Evolutionary conservation across 2,329 filamentous ascomycete species (phyloP).

Genomic region (Trichoderma sp.): DNA sequence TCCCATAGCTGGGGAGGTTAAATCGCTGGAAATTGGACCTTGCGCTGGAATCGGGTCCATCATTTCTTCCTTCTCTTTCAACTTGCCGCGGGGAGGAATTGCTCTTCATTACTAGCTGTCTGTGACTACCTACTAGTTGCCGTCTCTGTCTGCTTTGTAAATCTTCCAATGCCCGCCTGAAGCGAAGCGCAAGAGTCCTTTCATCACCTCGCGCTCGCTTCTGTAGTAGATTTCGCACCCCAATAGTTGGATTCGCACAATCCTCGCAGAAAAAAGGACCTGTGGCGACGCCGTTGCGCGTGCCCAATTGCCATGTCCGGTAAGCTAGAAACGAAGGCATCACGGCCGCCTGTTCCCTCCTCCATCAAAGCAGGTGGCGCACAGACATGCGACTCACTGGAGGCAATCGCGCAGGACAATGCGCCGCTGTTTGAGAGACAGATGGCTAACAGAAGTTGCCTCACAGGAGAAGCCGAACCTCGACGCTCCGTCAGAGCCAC

Average conservation of each 20-base stretch:
- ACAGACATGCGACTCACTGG: conserved; percentile 1
- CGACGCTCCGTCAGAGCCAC: conserved; percentile 94
- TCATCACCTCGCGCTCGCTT: conserved; percentile 19
- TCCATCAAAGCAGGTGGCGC: not conserved
- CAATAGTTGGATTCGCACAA: conserved; percentile 8
- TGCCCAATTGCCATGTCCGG: conserved; percentile 40
- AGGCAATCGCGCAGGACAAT: conserved; percentile 14
- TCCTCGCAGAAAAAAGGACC: not conserved
- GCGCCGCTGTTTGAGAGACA: conserved; percentile 32
- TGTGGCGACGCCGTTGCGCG: conserved; percentile 26
- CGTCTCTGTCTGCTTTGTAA: conserved; percentile 21
- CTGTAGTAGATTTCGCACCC: conserved; percentile 23
- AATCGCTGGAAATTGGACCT: conserved; percentile 37
- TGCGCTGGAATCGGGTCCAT: conserved; percentile 35
- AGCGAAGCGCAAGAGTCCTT: conserved; percentile 23
- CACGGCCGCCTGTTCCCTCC: conserved; percentile 23
- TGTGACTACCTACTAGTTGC: conserved; percentile 27
- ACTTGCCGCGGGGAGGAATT: conserved; percentile 13
- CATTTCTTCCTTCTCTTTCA: not conserved
- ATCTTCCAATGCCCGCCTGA: conserved; percentile 24
- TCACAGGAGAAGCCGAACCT: conserved; percentile 65
- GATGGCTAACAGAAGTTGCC: conserved; percentile 14
- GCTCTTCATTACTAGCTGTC: conserved; percentile 19
- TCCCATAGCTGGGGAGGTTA: conserved; percentile 41
- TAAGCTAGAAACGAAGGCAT: conserved; percentile 34